A percentile compares a stretch with the other conserved stretches of the same genome.
phyloP scores from a whole-genome alignment of 108 stramenopile genomes.

The Epipyxis sp. region DNA sequence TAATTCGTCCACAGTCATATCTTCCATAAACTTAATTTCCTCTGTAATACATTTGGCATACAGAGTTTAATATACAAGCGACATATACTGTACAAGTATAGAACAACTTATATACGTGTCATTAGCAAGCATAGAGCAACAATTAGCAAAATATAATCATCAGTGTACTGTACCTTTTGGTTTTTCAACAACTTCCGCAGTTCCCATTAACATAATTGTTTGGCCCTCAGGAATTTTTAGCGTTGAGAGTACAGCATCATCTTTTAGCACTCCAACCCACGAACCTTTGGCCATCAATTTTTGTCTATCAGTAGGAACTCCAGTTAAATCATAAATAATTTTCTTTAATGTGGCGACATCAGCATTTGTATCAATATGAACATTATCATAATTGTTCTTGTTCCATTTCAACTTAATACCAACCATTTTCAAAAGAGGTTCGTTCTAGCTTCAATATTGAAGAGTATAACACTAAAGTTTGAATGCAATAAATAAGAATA shows the following conservation, averaged over 20 bases:
- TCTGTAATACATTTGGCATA: too few species aligned
- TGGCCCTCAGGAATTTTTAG: slow-evolving; percentile 66
- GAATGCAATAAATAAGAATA: too few species aligned
- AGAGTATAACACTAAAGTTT: too few species aligned
- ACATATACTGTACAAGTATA: too few species aligned
- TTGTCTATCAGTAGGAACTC: slow-evolving; percentile 87
- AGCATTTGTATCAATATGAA: slow-evolving; percentile 56
- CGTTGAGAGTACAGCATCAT: slow-evolving; percentile 68
- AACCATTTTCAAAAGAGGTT: too few species aligned
- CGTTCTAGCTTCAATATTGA: too few species aligned
- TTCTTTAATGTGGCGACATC: slow-evolving; percentile 75
- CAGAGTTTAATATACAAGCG: too few species aligned
- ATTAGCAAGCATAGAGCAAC: too few species aligned
- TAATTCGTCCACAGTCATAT: slow-evolving; percentile 66
- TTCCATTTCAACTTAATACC: slow-evolving; percentile 85
- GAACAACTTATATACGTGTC: too few species aligned
- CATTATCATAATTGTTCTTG: slow-evolving; percentile 71
- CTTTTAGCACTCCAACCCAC: slow-evolving; percentile 92
- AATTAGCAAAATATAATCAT: too few species aligned
- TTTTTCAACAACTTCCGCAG: slow-evolving; percentile 67
- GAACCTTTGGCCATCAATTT: slow-evolving; percentile 93
- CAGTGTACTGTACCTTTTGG: slow-evolving; percentile 48
- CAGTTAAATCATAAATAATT: slow-evolving; percentile 76
- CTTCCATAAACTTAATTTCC: slow-evolving; percentile 76
- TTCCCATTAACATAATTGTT: slow-evolving; percentile 90